Conservation (phyloP, 1,139 yeast genomes). For the Hansenula sp. region DNA sequence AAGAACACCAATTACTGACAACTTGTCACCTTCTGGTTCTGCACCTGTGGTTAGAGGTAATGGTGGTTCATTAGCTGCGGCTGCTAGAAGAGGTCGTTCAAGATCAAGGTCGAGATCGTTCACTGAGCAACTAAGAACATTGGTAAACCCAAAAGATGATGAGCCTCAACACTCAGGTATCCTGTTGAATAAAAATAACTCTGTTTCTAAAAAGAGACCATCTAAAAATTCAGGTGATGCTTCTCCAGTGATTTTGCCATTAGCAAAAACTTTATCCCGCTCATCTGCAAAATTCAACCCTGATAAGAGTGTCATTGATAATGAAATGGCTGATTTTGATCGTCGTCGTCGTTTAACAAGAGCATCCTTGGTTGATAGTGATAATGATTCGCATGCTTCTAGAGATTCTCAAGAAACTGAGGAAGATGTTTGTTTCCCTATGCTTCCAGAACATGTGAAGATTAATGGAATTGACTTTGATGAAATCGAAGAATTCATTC, state of each 20-base stretch:
- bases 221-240: constrained; percentile 11
- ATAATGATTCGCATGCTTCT: constrained; percentile 67
- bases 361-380: constrained; percentile 45
- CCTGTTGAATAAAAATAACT: constrained; percentile 10
- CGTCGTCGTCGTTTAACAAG: constrained; percentile 27
- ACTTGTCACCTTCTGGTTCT: background rate
- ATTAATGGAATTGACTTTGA: constrained; percentile 75
- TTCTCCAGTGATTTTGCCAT: constrained; percentile 20
- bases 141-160: constrained; percentile 5
- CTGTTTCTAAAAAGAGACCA: background rate
- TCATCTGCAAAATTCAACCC: constrained; percentile 5
- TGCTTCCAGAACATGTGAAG: constrained; percentile 69
- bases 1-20: background rate
- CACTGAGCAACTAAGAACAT: constrained; percentile 15
- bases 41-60: background rate
- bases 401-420: constrained; percentile 83
- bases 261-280: constrained; percentile 15
- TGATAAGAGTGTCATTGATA: constrained; percentile 9
- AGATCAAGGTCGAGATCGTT: constrained; percentile 13
- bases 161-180: constrained; percentile 9
- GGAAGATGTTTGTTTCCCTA: constrained; percentile 97
- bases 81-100: constrained; percentile 17
- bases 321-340: constrained; percentile 16
- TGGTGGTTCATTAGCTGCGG: constrained; percentile 2
- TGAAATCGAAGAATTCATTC: constrained; percentile 72